Percentiles rank a stretch among this genome's conserved stretches.
Evolutionary conservation across 352 stramenopile genomes (phyloP).

Genomic region (Pythium plurisporium): DNA sequence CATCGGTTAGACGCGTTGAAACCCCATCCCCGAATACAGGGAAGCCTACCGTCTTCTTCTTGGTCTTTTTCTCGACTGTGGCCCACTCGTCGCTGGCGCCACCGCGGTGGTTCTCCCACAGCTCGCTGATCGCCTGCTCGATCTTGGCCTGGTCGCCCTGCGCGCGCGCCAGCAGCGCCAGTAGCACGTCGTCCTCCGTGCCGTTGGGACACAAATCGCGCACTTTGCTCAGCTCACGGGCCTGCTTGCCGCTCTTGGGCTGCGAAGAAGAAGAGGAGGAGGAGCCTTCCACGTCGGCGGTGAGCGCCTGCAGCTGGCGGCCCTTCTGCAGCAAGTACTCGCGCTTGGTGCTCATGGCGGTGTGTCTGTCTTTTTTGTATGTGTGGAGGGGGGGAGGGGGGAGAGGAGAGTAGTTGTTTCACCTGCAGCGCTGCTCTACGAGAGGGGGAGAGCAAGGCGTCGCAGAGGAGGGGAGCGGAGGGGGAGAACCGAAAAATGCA

Average conservation of each 20-base stretch:
- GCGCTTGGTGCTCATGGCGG: constrained; percentile 75
- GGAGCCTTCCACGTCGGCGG: constrained; percentile 33
- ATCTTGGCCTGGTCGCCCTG: constrained; percentile 72
- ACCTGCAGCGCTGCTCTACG: background rate
- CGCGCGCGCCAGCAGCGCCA: constrained; percentile 59
- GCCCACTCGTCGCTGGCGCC: constrained; percentile 65
- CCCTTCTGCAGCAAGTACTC: constrained; percentile 83
- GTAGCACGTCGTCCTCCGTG: constrained; percentile 71
- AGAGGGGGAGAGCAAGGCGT: background rate
- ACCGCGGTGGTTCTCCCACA: constrained; percentile 80
- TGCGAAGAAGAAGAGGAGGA: background rate
- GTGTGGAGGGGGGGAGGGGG: background rate
- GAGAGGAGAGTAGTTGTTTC: background rate
- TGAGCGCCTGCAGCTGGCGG: constrained; percentile 76
- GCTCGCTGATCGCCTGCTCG: constrained; percentile 70
- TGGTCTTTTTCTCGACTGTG: constrained; percentile 73
- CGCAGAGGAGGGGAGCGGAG: constrained; percentile 5
- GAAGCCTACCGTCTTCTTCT: constrained; percentile 44
- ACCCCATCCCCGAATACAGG: background rate
- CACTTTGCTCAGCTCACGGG: constrained; percentile 72
- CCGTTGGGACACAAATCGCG: constrained; percentile 78
- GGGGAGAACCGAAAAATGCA: constrained; percentile 1
- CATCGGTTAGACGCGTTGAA: background rate
- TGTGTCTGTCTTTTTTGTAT: constrained; percentile 32
- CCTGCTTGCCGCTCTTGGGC: constrained; percentile 32